Evolutionary conservation across 2,329 filamentous ascomycete genomes (phyloP).

Genomic region (Penicillium sp.): DNA sequence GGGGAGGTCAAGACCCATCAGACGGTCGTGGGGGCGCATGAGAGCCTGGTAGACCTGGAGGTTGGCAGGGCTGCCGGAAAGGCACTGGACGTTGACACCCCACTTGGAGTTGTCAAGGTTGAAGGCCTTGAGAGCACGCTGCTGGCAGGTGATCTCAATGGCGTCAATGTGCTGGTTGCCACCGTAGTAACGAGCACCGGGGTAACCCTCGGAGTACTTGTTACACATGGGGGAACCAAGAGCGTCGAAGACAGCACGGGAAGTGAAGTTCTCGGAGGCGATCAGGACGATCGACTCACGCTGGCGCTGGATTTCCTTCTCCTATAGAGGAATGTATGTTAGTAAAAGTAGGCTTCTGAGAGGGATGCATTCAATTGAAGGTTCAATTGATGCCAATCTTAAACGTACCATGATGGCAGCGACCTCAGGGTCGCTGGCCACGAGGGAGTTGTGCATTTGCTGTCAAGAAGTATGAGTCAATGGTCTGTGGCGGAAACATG

Average conservation of each 20-base stretch:
- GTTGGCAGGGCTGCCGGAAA: slow-evolving; percentile 93
- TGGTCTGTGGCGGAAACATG: slow-evolving; percentile 16
- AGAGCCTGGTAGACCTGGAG: slow-evolving; percentile 97
- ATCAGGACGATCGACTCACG: slow-evolving; percentile 98
- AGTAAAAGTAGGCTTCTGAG: slow-evolving; percentile 19
- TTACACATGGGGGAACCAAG: slow-evolving; percentile 94
- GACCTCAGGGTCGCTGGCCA: slow-evolving; percentile 91
- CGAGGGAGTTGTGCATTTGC: slow-evolving; percentile 94
- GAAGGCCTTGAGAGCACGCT: slow-evolving; percentile 89
- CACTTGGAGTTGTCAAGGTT: slow-evolving; percentile 82
- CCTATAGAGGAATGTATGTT: slow-evolving; percentile 54
- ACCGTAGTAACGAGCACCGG: slow-evolving; percentile 97
- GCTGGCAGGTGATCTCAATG: slow-evolving; percentile 93
- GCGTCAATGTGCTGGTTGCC: slow-evolving; percentile 98
- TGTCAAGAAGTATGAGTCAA: slow-evolving; percentile 49
- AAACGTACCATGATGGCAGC: slow-evolving; percentile 87
- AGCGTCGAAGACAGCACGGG: slow-evolving; percentile 95
- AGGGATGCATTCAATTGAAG: slow-evolving; percentile 1
- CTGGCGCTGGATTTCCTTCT: slow-evolving; percentile 93
- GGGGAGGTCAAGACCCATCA: slow-evolving; percentile 96
- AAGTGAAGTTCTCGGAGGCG: slow-evolving; percentile 98
- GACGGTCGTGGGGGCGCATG: slow-evolving; percentile 85
- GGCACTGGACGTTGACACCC: slow-evolving; percentile 97
- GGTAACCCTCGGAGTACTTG: slow-evolving; percentile 99
- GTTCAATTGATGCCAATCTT: slow-evolving; percentile 1